Evolutionary conservation across 805 yeast species (phyloP).

Genomic region (Ogataea naganishii): DNA sequence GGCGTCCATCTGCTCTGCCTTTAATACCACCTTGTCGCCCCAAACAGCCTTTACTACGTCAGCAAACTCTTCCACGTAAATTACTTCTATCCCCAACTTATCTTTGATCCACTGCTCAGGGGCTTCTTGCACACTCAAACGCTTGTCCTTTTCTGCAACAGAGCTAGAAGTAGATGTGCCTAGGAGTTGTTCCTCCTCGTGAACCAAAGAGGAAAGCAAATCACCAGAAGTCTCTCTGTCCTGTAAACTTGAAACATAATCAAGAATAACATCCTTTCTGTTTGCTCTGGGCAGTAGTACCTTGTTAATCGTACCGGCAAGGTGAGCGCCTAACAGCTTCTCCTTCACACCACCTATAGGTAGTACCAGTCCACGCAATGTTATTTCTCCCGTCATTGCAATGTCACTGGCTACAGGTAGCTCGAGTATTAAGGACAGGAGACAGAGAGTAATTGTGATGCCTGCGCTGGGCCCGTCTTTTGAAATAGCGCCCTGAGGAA

Average conservation of each 20-base stretch:
- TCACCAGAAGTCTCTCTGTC: conserved; percentile 9
- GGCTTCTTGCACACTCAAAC: conserved; percentile 18
- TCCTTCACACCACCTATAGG: conserved; percentile 82
- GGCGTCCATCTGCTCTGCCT: conserved; percentile 4
- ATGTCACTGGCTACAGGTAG: conserved; percentile 37
- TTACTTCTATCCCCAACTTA: conserved; percentile 50
- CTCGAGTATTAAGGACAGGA: conserved; percentile 32
- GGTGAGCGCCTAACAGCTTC: conserved; percentile 70
- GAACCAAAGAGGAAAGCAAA: conserved; percentile 12
- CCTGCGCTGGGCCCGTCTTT: conserved; percentile 45
- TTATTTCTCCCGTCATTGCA: conserved; percentile 87
- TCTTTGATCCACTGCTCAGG: conserved; percentile 42
- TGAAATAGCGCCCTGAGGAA: conserved; percentile 38
- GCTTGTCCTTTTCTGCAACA: conserved; percentile 1
- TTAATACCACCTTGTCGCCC: conserved; percentile 35
- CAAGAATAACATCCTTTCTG: conserved; percentile 58
- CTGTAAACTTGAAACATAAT: conserved; percentile 29
- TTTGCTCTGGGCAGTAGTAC: conserved; percentile 68
- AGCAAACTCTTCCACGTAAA: conserved; percentile 68
- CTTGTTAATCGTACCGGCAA: conserved; percentile 45
- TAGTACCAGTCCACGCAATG: conserved; percentile 66
- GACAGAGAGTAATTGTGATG: conserved; percentile 39
- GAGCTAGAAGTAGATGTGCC: conserved; percentile 1
- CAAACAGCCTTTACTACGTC: conserved; percentile 71
- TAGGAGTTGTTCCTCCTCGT: conserved; percentile 19